These are phyloP conservation scores for Candida qinlingensis DNA, from an alignment of 805 yeast species.

Conservation along the genomic window DNA sequence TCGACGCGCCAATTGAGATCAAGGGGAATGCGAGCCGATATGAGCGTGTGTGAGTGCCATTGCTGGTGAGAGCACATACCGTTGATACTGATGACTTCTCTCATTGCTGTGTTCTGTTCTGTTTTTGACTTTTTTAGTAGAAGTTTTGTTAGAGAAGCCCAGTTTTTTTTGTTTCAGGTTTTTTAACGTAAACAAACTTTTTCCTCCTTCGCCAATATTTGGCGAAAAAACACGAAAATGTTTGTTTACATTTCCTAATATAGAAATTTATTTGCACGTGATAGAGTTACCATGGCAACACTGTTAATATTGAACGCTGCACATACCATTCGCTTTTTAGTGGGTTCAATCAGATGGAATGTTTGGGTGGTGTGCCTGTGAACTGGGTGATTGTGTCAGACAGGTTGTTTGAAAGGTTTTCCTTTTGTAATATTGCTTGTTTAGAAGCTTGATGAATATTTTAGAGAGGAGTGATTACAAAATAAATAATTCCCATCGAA, in stretches of 20 bases:
- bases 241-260: slow-evolving; percentile 22
- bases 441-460: no score
- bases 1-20: neutral
- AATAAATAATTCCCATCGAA: no score
- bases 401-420: no score
- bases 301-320: no score
- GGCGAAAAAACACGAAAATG: neutral
- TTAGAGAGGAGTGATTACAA: no score
- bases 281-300: slow-evolving; percentile 9
- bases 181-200: slow-evolving; percentile 21
- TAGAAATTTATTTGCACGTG: slow-evolving; percentile 9
- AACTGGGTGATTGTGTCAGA: no score
- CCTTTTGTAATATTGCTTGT: no score
- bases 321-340: no score
- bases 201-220: slow-evolving; percentile 8
- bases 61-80: slow-evolving; percentile 42
- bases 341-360: no score
- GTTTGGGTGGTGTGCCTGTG: no score
- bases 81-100: slow-evolving; percentile 90
- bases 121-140: neutral
- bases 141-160: neutral
- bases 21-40: neutral
- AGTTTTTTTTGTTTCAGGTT: slow-evolving; percentile 3
- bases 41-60: neutral
- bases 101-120: slow-evolving; percentile 40